These are phyloP conservation scores for Coprinopsis cinerea DNA, from an alignment of 768 basidiomycete genomes.

Conservation along the genomic window DNA sequence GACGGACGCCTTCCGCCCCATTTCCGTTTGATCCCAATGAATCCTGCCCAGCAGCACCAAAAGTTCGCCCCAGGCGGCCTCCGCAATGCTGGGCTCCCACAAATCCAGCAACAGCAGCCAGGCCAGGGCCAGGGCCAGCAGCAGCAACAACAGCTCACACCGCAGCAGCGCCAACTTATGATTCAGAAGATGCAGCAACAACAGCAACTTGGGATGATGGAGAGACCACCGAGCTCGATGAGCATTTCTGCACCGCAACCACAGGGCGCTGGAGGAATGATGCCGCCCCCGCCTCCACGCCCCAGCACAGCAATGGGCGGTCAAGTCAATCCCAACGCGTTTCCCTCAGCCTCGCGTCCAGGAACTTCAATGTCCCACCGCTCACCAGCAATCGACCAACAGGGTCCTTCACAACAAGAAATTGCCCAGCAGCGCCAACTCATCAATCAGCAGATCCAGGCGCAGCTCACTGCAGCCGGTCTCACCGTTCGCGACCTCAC, in stretches of 20 bases:
- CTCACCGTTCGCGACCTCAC: background rate
- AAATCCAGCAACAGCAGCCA: slow-evolving; percentile 12
- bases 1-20: background rate
- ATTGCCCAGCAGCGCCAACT: slow-evolving; percentile 11
- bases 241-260: background rate
- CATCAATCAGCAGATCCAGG: slow-evolving; percentile 1
- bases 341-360: slow-evolving; percentile 19
- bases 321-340: background rate
- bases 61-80: slow-evolving; percentile 8
- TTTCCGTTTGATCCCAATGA: background rate
- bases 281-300: slow-evolving; percentile 1
- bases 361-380: slow-evolving; percentile 26
- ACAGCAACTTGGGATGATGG: background rate
- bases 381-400: slow-evolving; percentile 20
- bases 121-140: slow-evolving; percentile 12
- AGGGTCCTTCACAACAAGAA: background rate
- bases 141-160: slow-evolving; percentile 12
- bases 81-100: slow-evolving; percentile 9
- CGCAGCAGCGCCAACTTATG: slow-evolving; percentile 2
- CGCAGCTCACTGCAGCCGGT: background rate
- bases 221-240: slow-evolving; percentile 4
- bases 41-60: background rate
- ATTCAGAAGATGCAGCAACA: slow-evolving; percentile 11
- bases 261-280: background rate
- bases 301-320: background rate